A percentile compares a stretch with the other conserved stretches of the same genome.
phyloP scores from a whole-genome alignment of 257 asterid genomes.

The Salvia rosmarinus region DNA sequence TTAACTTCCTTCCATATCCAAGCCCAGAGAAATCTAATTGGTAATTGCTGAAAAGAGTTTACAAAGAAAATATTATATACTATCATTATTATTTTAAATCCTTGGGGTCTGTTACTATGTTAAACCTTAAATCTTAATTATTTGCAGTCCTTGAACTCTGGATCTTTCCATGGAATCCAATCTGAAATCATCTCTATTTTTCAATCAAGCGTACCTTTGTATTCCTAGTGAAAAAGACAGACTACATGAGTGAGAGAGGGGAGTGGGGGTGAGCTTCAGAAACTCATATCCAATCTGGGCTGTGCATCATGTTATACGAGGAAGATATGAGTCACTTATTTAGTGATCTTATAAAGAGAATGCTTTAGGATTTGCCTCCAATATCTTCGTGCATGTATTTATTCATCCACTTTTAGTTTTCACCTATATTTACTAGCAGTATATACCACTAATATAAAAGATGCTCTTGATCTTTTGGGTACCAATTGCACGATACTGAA shows the following conservation, averaged over 20 bases:
- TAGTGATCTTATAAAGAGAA: not conserved
- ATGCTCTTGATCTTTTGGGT: not conserved
- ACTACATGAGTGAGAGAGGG: too few species aligned
- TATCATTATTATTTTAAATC: not conserved
- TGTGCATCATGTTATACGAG: not conserved
- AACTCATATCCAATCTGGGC: not conserved
- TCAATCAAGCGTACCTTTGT: not conserved
- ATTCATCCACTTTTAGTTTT: not conserved
- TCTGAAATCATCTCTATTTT: not conserved
- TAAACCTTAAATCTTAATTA: too few species aligned
- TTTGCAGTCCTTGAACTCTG: not conserved
- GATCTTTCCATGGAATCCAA: not conserved
- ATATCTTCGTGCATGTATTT: not conserved
- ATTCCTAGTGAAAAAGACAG: too few species aligned
- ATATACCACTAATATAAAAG: not conserved
- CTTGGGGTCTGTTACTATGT: not conserved
- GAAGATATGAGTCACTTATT: not conserved
- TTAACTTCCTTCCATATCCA: slow-evolving; percentile 1
- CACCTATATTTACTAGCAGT: not conserved
- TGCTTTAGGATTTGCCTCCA: not conserved
- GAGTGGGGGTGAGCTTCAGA: not conserved
- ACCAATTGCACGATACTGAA: not conserved
- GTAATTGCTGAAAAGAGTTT: slow-evolving; percentile 15
- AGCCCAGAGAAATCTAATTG: not conserved
- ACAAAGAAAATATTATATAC: not conserved